Base-by-base conservation (phyloP, 164 flowering plant genomes). In the Dillenia suffruticosa region DNA sequence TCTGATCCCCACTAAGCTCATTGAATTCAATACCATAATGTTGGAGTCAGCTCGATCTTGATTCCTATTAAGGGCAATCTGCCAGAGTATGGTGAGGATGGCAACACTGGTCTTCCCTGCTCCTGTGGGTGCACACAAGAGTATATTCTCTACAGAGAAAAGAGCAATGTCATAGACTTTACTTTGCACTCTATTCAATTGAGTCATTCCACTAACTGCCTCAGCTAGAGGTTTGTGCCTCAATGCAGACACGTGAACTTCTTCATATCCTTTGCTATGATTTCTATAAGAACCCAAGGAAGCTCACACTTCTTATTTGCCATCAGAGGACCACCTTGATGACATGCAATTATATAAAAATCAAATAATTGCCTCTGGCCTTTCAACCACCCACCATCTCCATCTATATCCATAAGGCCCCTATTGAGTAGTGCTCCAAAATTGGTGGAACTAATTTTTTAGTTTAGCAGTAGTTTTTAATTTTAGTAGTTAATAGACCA, bases 61-160 rank as follows among this genome's bases (percentile, higher is more conserved):
- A 58, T 83, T 80, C 74, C 74, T 78, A 63, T 84, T 67, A 78
- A 84, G 62, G 0, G 78, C 94, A 66, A 95, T 76, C 75, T 90
- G 92, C 78, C 88, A 90, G 50, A 95, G 88, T 53, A 92, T 95
- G 72, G 99, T 82, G 43, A 95, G 87, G 78, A 95, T 82, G 1
- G 99, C 97, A 68, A 92, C 97, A 81, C 92, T 95, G 2, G 97
- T 92, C 71, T 92, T 92, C 59, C 97, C 97, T 12, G 97, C 94
- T 3, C 99, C 99, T 62, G 99, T 95, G 2, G 99, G 99, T 58
- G 97, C 97, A 77, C 99, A 92, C 10, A 95, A 58, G 40, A 95
- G 86, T 46, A 95, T 54, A 67, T 95, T 92, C 40, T 92, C 89
- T 3, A 97, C 76, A 10, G 74, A 59, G 58, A 85, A 89, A 19